Percentiles rank a stretch among this genome's conserved stretches.
Evolutionary conservation across 805 yeast species (phyloP).

Genomic region (Myxozyma neglecta): DNA sequence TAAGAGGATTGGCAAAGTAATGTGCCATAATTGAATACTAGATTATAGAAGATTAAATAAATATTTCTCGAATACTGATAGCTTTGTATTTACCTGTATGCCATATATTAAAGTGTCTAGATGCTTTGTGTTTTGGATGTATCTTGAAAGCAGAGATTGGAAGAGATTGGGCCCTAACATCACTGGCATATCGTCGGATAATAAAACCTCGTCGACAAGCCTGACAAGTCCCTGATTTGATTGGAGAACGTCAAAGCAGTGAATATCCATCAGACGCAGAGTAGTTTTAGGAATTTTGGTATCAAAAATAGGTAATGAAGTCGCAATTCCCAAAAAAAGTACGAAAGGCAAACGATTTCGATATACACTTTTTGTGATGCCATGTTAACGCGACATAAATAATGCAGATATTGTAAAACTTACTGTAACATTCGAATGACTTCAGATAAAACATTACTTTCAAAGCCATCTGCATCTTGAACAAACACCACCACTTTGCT

Average conservation of each 20-base stretch:
- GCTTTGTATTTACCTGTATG: slow-evolving; percentile 27
- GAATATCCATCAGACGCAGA: slow-evolving; percentile 34
- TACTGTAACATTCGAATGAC: slow-evolving; percentile 39
- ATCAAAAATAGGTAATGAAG: slow-evolving; percentile 42
- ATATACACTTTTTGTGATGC: slow-evolving; percentile 33
- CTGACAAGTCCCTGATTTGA: slow-evolving; percentile 13
- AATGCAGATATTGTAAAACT: neutral
- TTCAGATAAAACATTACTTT: slow-evolving; percentile 35
- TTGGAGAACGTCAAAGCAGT: slow-evolving; percentile 35
- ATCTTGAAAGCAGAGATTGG: slow-evolving; percentile 7
- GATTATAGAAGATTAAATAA: neutral
- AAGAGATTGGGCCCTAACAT: slow-evolving; percentile 19
- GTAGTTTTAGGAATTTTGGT: slow-evolving; percentile 39
- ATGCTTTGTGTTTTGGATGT: slow-evolving; percentile 13
- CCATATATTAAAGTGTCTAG: slow-evolving; percentile 15
- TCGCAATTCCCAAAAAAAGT: slow-evolving; percentile 41
- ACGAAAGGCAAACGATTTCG: slow-evolving; percentile 38
- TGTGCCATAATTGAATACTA: slow-evolving; percentile 41
- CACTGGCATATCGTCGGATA: slow-evolving; percentile 11
- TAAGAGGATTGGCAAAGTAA: slow-evolving; percentile 43
- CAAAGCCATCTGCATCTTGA: slow-evolving; percentile 46
- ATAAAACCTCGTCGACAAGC: slow-evolving; percentile 24
- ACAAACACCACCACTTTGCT: slow-evolving; percentile 37
- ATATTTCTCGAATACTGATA: neutral
- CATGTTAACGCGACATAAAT: neutral